phyloP scores from a whole-genome alignment of 495 filamentous ascomycete genomes.

The Cairneyella variabilis region DNA sequence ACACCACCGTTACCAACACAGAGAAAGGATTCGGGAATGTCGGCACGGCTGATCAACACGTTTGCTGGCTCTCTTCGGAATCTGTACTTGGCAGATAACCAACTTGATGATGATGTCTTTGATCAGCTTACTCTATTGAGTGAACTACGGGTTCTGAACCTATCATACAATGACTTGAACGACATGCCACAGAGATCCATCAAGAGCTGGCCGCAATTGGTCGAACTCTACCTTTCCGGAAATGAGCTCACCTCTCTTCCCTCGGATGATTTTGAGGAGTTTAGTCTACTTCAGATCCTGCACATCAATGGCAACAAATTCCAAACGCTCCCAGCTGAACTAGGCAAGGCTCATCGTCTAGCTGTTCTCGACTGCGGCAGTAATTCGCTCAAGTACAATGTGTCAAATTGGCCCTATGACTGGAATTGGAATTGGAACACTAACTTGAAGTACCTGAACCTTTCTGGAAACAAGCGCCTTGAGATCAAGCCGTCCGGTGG shows the following conservation, averaged over 20 bases:
- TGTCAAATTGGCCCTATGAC: slow-evolving; percentile 98
- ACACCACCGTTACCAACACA: slow-evolving; percentile 44
- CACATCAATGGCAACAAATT: slow-evolving; percentile 98
- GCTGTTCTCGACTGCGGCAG: slow-evolving; percentile 90
- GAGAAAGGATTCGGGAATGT: slow-evolving; percentile 86
- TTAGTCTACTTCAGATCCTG: slow-evolving; percentile 77
- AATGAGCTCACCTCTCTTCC: slow-evolving; percentile 90
- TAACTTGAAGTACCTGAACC: slow-evolving; percentile 89
- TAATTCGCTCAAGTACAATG: slow-evolving; percentile 98
- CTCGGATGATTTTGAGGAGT: slow-evolving; percentile 90
- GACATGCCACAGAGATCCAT: slow-evolving; percentile 88
- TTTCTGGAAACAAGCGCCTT: slow-evolving; percentile 93
- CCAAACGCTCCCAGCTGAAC: slow-evolving; percentile 90
- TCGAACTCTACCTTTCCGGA: slow-evolving; percentile 91
- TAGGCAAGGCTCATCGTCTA: slow-evolving; percentile 88
- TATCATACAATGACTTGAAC: slow-evolving; percentile 91
- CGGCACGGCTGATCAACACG: slow-evolving; percentile 68
- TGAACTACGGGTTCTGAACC: slow-evolving; percentile 84
- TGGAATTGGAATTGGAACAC: slow-evolving; percentile 99
- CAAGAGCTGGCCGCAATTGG: slow-evolving; percentile 78
- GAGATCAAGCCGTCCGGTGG: slow-evolving; percentile 86
- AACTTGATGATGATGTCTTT: slow-evolving; percentile 89
- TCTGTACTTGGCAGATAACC: slow-evolving; percentile 88
- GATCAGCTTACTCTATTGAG: slow-evolving; percentile 79
- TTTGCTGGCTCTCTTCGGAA: slow-evolving; percentile 82